phyloP scores from a whole-genome alignment of 2,329 filamentous ascomycete genomes.

The Polychaeton citri region DNA sequence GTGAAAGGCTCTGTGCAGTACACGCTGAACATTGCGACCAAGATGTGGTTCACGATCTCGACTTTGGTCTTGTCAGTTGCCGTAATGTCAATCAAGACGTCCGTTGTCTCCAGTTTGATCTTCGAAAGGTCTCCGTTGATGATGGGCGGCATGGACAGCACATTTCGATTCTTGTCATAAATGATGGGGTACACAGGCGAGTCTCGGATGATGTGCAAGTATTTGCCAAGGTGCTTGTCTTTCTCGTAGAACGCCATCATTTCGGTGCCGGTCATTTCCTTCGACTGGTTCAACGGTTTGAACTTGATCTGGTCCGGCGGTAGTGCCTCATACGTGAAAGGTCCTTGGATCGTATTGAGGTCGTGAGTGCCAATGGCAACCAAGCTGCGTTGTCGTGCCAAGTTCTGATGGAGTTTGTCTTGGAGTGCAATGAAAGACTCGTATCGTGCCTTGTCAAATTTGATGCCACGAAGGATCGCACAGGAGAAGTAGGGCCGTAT shows the following conservation, averaged over 20 bases:
- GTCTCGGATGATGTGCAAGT: slow-evolving; percentile 87
- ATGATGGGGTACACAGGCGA: slow-evolving; percentile 92
- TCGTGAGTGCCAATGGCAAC: slow-evolving; percentile 98
- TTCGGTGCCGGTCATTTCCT: slow-evolving; percentile 74
- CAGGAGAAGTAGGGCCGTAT: slow-evolving; percentile 82
- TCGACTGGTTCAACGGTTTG: slow-evolving; percentile 75
- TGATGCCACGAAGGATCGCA: slow-evolving; percentile 78
- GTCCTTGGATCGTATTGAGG: slow-evolving; percentile 80
- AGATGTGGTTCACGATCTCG: slow-evolving; percentile 87
- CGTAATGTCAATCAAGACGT: slow-evolving; percentile 94
- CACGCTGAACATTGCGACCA: slow-evolving; percentile 92
- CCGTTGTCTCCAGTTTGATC: slow-evolving; percentile 79
- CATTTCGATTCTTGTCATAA: slow-evolving; percentile 71
- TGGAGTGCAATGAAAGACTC: slow-evolving; percentile 96
- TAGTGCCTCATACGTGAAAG: slow-evolving; percentile 92
- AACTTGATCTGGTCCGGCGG: slow-evolving; percentile 89
- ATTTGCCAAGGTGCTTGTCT: slow-evolving; percentile 82
- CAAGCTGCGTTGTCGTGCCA: slow-evolving; percentile 81
- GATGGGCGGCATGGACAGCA: slow-evolving; percentile 91
- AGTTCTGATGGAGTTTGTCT: slow-evolving; percentile 94
- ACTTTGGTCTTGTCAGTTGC: slow-evolving; percentile 93
- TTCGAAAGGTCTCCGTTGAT: slow-evolving; percentile 98
- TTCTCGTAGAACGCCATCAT: slow-evolving; percentile 91
- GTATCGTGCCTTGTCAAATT: slow-evolving; percentile 81
- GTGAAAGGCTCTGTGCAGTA: slow-evolving; percentile 84